Base-by-base conservation (phyloP, 306 rosid genomes). In the Geum urbanum region DNA sequence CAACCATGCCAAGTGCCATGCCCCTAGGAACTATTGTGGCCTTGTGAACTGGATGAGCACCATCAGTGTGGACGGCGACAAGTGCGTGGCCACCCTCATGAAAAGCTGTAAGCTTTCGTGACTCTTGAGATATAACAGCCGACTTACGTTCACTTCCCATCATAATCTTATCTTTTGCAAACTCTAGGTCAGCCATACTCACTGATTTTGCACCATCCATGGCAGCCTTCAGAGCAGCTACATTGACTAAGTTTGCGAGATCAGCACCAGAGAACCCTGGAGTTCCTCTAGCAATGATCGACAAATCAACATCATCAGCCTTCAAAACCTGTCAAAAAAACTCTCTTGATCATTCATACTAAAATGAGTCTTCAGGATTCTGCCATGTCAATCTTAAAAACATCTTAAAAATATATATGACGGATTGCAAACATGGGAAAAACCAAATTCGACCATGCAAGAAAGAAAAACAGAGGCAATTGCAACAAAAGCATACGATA, bases 111-210 rank as follows among this genome's bases (percentile, higher is more conserved):
- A 76, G 47, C 84, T 41, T 88, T 66, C 94, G 79, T 11, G 86
- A 76, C 72, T 90, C 89, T 10, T 90, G 91, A 51, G 96, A 85
- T 79, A 88, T 86, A 51, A 86, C 84, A 8, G 96, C 96, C 0
- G 98, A 90, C 69, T 92, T 90, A 20, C 96, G 94, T 67, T 90
- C 97, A 72, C 86, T 92, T 80, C 98, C 98, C 98, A 92, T 92
- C 87, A 86, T 68, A 71, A 92, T 85, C 79, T 86, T 92, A 77
- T 92, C 98, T 80, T 83, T 86, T 0, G 97, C 98, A 81, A 76
- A 88, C 80, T 92, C 98, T 44, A 92, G 81, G 80, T 92, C 92
- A 58, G 78, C 77, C 97, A 92, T 92, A 74, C 57, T 84, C 71
- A 92, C 98, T 45, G 94, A 77, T 78, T 86, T 86, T 62, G 94